Conservation (phyloP, 179 eudicot species). For the Heliamphora pulchella region DNA sequence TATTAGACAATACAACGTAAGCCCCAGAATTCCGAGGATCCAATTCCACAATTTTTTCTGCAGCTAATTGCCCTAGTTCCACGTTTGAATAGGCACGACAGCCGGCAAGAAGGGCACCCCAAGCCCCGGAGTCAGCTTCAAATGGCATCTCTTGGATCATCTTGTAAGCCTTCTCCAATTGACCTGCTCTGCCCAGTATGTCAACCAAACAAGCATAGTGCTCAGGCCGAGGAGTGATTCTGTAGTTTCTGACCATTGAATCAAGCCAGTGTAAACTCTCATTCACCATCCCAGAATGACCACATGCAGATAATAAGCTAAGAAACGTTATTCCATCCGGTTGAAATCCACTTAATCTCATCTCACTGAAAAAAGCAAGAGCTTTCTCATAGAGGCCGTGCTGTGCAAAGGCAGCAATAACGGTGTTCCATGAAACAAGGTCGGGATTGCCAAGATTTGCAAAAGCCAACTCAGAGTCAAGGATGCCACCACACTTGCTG, state of each 20-base stretch:
- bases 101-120: conserved; percentile 65
- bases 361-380: conserved; percentile 33
- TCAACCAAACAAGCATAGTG: conserved; percentile 49
- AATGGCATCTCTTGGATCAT: conserved; percentile 47
- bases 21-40: conserved; percentile 38
- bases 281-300: conserved; percentile 42
- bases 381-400: conserved; percentile 50
- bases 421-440: conserved; percentile 54
- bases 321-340: conserved; percentile 62
- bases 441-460: conserved; percentile 30
- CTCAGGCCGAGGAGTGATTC: conserved; percentile 36
- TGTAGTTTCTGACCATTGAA: conserved; percentile 31
- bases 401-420: conserved; percentile 57
- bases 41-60: conserved; percentile 32
- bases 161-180: conserved; percentile 41
- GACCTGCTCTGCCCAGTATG: conserved; percentile 50
- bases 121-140: conserved; percentile 37
- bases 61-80: conserved; percentile 47
- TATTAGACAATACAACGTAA: conserved; percentile 43
- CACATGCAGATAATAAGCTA: conserved; percentile 55
- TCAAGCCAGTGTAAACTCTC: conserved; percentile 34
- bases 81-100: conserved; percentile 35
- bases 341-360: conserved; percentile 24
- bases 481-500: conserved; percentile 49
- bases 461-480: conserved; percentile 38